Evolutionary conservation across 106 monocot genomes (phyloP).

Genomic region (Amphibolis antarctica): DNA sequence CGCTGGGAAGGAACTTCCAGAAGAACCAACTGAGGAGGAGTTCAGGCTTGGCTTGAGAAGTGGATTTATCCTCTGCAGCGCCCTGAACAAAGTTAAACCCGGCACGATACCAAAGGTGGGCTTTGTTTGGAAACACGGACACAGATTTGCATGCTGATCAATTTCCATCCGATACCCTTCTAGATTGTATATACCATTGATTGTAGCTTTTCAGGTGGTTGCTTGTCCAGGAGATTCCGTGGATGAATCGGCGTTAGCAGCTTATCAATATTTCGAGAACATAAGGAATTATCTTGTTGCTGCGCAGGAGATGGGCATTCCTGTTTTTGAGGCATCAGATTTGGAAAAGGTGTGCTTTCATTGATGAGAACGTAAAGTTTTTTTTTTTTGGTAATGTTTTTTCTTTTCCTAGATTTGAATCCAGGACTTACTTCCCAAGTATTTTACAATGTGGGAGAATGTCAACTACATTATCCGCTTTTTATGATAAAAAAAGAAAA

Average conservation of each 20-base stretch:
- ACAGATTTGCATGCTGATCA: no score
- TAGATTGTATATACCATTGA: background rate
- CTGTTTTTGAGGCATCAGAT: conserved; percentile 89
- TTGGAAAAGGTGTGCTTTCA: conserved; percentile 57
- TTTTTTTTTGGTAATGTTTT: no score
- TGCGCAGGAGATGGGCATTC: conserved; percentile 68
- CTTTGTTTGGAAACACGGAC: background rate
- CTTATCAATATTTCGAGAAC: conserved; percentile 98
- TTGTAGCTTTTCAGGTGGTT: conserved; percentile 47
- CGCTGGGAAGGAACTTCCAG: conserved; percentile 59
- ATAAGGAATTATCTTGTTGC: conserved; percentile 87
- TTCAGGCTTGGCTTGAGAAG: conserved; percentile 62
- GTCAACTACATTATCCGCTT: no score
- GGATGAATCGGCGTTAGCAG: conserved; percentile 70
- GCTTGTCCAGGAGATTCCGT: conserved; percentile 52
- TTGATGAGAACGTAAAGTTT: background rate
- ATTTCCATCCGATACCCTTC: background rate
- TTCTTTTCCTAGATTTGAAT: no score
- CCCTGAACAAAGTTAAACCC: conserved; percentile 67
- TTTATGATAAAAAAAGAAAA: no score
- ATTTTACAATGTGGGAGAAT: no score
- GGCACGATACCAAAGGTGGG: conserved; percentile 76
- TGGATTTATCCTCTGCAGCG: conserved; percentile 88
- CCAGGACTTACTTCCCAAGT: no score
- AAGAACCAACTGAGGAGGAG: conserved; percentile 79